phyloP scores from a whole-genome alignment of 305 asterid species.

The Solanum hybrid region DNA sequence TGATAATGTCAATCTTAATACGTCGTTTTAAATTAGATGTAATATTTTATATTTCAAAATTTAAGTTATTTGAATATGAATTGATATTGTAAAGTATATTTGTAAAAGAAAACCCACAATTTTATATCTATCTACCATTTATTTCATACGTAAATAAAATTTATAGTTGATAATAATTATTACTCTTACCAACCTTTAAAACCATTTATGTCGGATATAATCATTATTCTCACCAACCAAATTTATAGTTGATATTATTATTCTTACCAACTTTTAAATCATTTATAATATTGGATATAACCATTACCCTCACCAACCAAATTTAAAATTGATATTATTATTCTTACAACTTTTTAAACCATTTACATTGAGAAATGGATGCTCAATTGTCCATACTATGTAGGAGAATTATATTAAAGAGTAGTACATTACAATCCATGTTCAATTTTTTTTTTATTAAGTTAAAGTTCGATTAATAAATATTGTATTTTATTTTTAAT shows the following conservation, averaged over 20 bases:
- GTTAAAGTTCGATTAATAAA: no score
- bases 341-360: background rate
- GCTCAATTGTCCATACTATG: background rate
- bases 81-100: no score
- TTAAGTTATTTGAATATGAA: background rate
- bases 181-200: background rate
- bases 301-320: background rate
- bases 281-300: no score
- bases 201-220: background rate
- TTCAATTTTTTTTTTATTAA: no score
- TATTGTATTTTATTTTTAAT: no score
- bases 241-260: background rate
- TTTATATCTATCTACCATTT: background rate
- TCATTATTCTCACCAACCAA: background rate
- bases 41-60: no score
- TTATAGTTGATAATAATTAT: no score
- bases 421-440: fast-evolving
- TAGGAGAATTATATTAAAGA: background rate
- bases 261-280: background rate
- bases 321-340: no score
- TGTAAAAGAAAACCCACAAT: background rate
- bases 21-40: background rate
- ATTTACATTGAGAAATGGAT: background rate
- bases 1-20: background rate
- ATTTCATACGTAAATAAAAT: no score